Conservation (phyloP, 2,329 filamentous ascomycete genomes). For the Daldinia sp. region DNA sequence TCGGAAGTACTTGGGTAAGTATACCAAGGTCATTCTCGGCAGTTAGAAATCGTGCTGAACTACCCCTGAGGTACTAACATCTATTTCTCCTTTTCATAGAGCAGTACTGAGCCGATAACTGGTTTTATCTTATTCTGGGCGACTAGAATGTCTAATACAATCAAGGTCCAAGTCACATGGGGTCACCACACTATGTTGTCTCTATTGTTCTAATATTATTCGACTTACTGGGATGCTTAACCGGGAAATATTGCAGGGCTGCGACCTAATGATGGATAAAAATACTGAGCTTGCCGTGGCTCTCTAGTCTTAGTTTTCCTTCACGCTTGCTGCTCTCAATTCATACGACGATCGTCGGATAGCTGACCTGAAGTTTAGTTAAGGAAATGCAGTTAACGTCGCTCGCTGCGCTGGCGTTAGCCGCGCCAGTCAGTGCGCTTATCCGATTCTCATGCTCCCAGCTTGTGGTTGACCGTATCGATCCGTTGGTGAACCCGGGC, state of each 20-base stretch:
- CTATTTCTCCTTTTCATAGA: not conserved
- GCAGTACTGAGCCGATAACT: not conserved
- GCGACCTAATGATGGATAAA: slow-evolving; percentile 23
- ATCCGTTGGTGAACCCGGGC: slow-evolving; percentile 44
- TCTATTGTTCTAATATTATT: slow-evolving; percentile 8
- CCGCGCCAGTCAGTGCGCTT: slow-evolving; percentile 37
- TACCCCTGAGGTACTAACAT: not conserved
- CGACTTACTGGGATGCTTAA: not conserved
- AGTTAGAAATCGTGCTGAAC: slow-evolving; percentile 1
- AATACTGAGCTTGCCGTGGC: not conserved
- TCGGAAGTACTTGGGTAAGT: not conserved
- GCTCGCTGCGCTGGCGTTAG: slow-evolving; percentile 37
- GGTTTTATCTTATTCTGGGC: not conserved
- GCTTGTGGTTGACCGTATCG: slow-evolving; percentile 44
- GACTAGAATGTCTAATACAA: not conserved
- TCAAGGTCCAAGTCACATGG: slow-evolving; percentile 3
- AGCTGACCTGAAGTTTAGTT: slow-evolving; percentile 1
- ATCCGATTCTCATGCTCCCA: slow-evolving; percentile 46
- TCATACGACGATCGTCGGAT: not conserved
- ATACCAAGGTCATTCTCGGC: not conserved
- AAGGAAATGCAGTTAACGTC: slow-evolving; percentile 38
- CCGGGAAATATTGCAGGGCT: not conserved
- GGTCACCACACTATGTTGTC: not conserved
- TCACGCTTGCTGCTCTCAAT: not conserved
- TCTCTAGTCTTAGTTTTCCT: not conserved